Conservation (phyloP, 805 yeast species). For the Candida stauntonica region DNA sequence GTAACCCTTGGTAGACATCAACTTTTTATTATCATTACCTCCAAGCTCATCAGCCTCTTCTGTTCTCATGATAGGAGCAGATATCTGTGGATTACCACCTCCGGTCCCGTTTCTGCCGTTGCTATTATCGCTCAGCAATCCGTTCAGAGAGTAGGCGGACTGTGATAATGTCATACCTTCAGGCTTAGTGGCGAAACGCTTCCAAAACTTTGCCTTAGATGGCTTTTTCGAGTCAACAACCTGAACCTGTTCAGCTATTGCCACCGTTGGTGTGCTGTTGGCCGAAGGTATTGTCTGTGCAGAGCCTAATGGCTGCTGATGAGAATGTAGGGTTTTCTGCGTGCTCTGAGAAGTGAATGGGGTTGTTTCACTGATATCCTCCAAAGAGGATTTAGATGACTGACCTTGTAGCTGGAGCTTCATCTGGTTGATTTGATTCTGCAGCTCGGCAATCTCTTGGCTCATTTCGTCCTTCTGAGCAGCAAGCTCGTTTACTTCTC, state of each 20-base stretch:
- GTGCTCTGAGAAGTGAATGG: slow-evolving; percentile 1
- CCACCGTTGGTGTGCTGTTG: slow-evolving; percentile 5
- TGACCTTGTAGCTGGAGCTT: slow-evolving; percentile 11
- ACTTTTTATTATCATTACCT: slow-evolving; percentile 34
- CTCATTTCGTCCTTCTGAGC: slow-evolving; percentile 42
- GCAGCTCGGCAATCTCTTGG: slow-evolving; percentile 31
- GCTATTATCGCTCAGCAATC: slow-evolving; percentile 15
- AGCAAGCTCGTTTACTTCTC: slow-evolving; percentile 50
- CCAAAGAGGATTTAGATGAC: slow-evolving; percentile 11
- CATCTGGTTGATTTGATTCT: slow-evolving; percentile 20
- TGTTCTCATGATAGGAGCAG: slow-evolving; percentile 34
- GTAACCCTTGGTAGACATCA: slow-evolving; percentile 24
- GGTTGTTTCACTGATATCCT: slow-evolving; percentile 4
- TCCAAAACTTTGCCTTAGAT: slow-evolving; percentile 31
- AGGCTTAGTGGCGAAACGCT: slow-evolving; percentile 19
- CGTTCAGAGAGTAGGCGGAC: slow-evolving; percentile 18
- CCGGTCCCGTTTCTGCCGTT: slow-evolving; percentile 13
- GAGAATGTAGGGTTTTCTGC: slow-evolving; percentile 2
- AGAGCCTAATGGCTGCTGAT: slow-evolving; percentile 2
- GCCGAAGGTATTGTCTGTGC: background rate
- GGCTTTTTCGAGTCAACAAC: slow-evolving; percentile 21
- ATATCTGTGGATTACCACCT: slow-evolving; percentile 28
- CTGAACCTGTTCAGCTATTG: slow-evolving; percentile 10
- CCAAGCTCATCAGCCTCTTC: slow-evolving; percentile 29
- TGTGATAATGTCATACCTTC: slow-evolving; percentile 20